A percentile compares a stretch with the other conserved stretches of the same genome.
Conservation (phyloP, 1,139 yeast species). For the Magnusiomyces tetraspermus region DNA sequence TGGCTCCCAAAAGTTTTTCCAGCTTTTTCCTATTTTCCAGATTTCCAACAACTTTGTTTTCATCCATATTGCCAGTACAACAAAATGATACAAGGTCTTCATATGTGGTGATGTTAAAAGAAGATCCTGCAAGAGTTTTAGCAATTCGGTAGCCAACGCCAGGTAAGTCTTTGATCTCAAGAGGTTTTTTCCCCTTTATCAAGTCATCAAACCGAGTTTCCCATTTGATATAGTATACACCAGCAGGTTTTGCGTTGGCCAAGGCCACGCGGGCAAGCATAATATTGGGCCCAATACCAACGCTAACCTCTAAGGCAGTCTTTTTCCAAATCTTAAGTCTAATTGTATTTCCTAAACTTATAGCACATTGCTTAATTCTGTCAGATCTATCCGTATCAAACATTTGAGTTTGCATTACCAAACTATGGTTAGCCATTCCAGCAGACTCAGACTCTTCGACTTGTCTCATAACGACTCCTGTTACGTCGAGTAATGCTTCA, state of each 20-base stretch:
- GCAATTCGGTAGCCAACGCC: conserved; percentile 65
- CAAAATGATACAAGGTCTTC: background rate
- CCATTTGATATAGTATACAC: conserved; percentile 36
- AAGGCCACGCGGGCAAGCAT: conserved; percentile 73
- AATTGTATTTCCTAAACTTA: conserved; percentile 34
- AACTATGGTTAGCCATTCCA: no score
- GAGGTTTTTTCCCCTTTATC: background rate
- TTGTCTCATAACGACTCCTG: conserved; percentile 21
- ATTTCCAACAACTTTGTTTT: background rate
- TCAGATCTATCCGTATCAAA: background rate
- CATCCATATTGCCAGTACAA: background rate
- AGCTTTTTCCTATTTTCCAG: conserved; percentile 24
- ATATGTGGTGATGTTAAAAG: background rate
- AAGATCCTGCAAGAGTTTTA: conserved; percentile 33
- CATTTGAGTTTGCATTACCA: no score
- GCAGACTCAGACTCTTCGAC: background rate
- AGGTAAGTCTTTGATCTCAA: conserved; percentile 52
- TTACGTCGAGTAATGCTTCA: conserved; percentile 71
- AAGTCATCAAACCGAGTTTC: background rate
- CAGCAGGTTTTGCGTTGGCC: conserved; percentile 71
- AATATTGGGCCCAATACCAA: conserved; percentile 67
- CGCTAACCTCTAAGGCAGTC: conserved; percentile 59
- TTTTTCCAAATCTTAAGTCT: conserved; percentile 37
- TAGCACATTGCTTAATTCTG: background rate
- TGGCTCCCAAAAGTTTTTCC: conserved; percentile 46